Base-by-base conservation (phyloP, 2,329 filamentous ascomycete genomes). In the Aspergillus hortae region DNA sequence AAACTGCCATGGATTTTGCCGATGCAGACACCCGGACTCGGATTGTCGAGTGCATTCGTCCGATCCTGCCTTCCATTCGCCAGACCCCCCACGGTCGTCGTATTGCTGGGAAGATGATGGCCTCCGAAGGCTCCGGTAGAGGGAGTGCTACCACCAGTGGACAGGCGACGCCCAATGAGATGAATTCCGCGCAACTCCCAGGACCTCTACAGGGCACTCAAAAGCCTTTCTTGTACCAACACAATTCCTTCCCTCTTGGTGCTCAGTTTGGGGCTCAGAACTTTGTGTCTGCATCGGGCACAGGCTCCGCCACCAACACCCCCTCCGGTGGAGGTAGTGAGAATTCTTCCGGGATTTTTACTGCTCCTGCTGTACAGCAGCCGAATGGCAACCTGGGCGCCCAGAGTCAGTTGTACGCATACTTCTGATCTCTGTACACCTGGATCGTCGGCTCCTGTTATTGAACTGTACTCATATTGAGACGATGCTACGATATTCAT, bases 61-160 rank as follows among this genome's bases (percentile, higher is more conserved):
- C 92, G 1, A 86, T 95, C 56, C 77, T 97, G 36, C 88, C 90
- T 3, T 79, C 83, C 40, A 95, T 97, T 57, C 90, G 92, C 57
- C 87, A 89, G 62, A 96, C 92, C 40, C 92, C 94, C 4, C 94
- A 97, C 69, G 94, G 94, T 48, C 92, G 94, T 60, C 90, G 94
- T 56, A 95, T 97, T 64, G 87, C 89, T 67, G 88, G 88, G 68
- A 97, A 97, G 80, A 88, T 99, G 52, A 74, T 79, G 63, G 80
- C 81, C 48, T 74, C 77, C 43, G 81, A 85, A 51, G 68, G 68
- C 38, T 67, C 65, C 42, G 65, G 67, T 19, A 71, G 74, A 45
- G 66, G 67, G 46, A 73, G 68, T 52, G 68, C 67, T 46, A 63
- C 66, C 43, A 69, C 67, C 15, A 74, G 64, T 51, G 71, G 70